phyloP scores from a whole-genome alignment of 2,329 filamentous ascomycete species.

The Arachnomyces sp. region DNA sequence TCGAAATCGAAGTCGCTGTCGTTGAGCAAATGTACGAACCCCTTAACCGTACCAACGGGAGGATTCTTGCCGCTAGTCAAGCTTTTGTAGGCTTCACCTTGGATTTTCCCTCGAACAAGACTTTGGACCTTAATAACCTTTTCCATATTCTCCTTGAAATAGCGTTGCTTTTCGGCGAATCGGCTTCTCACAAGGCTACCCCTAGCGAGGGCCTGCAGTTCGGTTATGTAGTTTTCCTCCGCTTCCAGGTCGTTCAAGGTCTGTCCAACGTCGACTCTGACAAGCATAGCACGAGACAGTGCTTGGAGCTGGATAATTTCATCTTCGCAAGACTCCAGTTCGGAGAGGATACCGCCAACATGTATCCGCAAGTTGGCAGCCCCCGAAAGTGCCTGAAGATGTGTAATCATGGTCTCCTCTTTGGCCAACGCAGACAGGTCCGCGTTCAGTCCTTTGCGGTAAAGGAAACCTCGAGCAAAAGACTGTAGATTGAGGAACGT shows the following conservation, averaged over 20 bases:
- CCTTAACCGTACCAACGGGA: conserved; percentile 92
- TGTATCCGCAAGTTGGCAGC: conserved; percentile 34
- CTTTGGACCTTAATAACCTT: conserved; percentile 99
- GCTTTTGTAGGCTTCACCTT: conserved; percentile 96
- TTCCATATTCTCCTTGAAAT: conserved; percentile 94
- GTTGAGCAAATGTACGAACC: conserved; percentile 94
- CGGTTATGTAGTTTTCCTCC: conserved; percentile 67
- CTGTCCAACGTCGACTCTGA: conserved; percentile 64
- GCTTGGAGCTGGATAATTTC: conserved; percentile 65
- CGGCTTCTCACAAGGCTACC: conserved; percentile 63
- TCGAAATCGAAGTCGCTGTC: conserved; percentile 99
- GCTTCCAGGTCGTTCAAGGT: conserved; percentile 70
- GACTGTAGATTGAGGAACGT: conserved; percentile 45
- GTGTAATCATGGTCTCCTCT: conserved; percentile 23
- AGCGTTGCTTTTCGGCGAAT: conserved; percentile 78
- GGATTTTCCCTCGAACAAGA: conserved; percentile 86
- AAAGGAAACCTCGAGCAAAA: conserved; percentile 35
- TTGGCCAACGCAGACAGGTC: conserved; percentile 24
- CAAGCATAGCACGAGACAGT: conserved; percentile 67
- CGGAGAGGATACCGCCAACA: conserved; percentile 50
- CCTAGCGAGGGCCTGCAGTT: conserved; percentile 65
- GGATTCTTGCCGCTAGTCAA: conserved; percentile 94
- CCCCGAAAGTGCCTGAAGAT: conserved; percentile 33
- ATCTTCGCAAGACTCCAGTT: conserved; percentile 60
- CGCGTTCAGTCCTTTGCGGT: conserved; percentile 24